Evolutionary conservation across 2,329 filamentous ascomycete species (phyloP).

Genomic region (Allantophomopsis lycopodina): DNA sequence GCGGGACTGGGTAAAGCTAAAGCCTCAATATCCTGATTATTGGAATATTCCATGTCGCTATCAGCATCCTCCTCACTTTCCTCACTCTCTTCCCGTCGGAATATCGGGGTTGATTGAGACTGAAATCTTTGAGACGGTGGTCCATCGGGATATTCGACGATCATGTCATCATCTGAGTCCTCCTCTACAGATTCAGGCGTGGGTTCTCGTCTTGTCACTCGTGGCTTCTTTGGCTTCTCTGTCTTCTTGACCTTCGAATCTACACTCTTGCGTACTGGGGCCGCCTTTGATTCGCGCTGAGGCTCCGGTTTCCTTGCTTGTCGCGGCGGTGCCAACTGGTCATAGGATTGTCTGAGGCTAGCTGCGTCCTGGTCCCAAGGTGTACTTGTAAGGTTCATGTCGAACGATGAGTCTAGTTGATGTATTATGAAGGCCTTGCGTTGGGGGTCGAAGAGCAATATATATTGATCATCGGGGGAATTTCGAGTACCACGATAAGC

Average conservation of each 20-base stretch:
- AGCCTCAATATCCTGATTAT: constrained; percentile 20
- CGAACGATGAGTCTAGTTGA: constrained; percentile 66
- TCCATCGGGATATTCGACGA: constrained; percentile 45
- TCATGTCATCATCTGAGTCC: constrained; percentile 41
- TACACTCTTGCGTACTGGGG: constrained; percentile 12
- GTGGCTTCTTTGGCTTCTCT: constrained; percentile 14
- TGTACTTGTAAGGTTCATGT: constrained; percentile 69
- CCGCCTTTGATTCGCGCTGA: constrained; percentile 7
- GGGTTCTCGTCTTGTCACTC: constrained; percentile 8
- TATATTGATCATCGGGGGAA: constrained; percentile 41
- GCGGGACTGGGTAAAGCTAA: constrained; percentile 41
- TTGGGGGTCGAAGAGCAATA: constrained; percentile 63
- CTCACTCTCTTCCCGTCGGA: constrained; percentile 13
- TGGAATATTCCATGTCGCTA: constrained; percentile 27
- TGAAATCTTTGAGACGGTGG: constrained; percentile 19
- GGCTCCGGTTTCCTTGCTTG: constrained; percentile 12
- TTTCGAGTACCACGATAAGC: constrained; percentile 45
- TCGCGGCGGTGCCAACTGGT: constrained; percentile 36
- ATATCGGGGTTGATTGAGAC: constrained; percentile 12
- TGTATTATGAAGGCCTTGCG: constrained; percentile 72
- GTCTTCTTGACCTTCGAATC: constrained; percentile 16
- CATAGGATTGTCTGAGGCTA: constrained; percentile 50
- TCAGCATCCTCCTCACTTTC: constrained; percentile 33
- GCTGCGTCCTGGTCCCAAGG: constrained; percentile 50
- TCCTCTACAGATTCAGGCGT: constrained; percentile 23